Evolutionary conservation across 106 monocot genomes (phyloP).

Genomic region (Dendrobium officinale): DNA sequence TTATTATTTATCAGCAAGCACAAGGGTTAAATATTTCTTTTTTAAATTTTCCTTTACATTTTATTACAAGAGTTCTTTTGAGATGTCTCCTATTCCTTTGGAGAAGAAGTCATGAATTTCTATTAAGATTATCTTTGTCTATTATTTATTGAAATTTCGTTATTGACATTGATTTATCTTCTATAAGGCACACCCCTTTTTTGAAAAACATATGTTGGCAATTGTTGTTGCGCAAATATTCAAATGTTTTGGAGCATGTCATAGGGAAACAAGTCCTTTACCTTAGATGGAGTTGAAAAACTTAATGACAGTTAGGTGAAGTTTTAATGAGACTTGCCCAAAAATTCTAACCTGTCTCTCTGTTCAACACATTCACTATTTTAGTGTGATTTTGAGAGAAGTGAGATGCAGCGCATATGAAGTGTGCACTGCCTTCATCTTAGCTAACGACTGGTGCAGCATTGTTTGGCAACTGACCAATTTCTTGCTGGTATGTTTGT

Average conservation of each 20-base stretch:
- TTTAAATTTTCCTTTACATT: not conserved
- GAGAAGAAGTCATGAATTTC: not conserved
- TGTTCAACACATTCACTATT: slow-evolving; percentile 26
- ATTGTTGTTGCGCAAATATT: too few species aligned
- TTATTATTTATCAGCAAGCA: slow-evolving; percentile 4
- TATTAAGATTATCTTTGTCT: not conserved
- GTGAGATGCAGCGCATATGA: slow-evolving; percentile 39
- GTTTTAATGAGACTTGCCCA: slow-evolving; percentile 13
- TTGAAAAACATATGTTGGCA: not conserved
- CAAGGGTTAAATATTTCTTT: not conserved
- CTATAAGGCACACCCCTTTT: not conserved
- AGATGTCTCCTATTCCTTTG: not conserved
- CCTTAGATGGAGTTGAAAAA: not conserved
- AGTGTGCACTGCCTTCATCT: slow-evolving; percentile 55
- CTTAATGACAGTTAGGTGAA: slow-evolving; percentile 3
- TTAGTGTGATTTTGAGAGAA: slow-evolving; percentile 49
- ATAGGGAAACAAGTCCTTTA: not conserved
- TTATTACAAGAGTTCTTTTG: not conserved
- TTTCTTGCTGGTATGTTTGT: slow-evolving; percentile 92
- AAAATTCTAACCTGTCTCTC: slow-evolving; percentile 18
- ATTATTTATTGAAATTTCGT: not conserved
- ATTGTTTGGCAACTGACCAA: slow-evolving; percentile 81
- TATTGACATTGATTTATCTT: not conserved
- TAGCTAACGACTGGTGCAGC: slow-evolving; percentile 76
- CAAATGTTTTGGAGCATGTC: too few species aligned